A percentile compares a stretch with the other conserved stretches of the same genome.
Evolutionary conservation across 2,329 filamentous ascomycete genomes (phyloP).

Genomic region (Ustulina deusta): DNA sequence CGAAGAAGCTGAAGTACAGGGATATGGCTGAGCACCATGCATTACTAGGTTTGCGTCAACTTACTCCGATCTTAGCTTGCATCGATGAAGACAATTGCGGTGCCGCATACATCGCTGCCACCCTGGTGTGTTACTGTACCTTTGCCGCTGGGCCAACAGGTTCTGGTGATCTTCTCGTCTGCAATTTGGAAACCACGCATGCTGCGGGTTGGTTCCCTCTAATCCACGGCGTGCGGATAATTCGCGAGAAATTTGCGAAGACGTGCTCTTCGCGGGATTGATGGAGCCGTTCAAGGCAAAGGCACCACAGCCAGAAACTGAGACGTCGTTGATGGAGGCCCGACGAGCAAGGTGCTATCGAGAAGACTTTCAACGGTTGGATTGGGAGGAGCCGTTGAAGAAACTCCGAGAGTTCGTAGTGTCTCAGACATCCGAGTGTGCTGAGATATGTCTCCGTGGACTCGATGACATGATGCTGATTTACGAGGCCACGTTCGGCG

Average conservation of each 20-base stretch:
- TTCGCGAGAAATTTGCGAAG: conserved; percentile 22
- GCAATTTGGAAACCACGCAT: conserved; percentile 11
- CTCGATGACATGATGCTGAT: conserved; percentile 12
- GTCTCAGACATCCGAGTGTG: not conserved
- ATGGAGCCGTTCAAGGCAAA: conserved; percentile 14
- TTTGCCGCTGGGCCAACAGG: conserved; percentile 19
- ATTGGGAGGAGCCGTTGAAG: conserved; percentile 18
- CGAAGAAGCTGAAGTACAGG: conserved; percentile 2
- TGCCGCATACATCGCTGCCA: conserved; percentile 20
- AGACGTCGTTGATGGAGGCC: not conserved
- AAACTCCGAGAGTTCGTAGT: not conserved
- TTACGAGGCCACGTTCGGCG: conserved; percentile 17
- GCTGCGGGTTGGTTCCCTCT: conserved; percentile 18
- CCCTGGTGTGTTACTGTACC: conserved; percentile 22
- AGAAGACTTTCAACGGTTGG: conserved; percentile 7
- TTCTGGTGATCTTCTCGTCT: conserved; percentile 19
- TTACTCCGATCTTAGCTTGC: not conserved
- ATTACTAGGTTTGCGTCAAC: conserved; percentile 15
- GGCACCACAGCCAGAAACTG: not conserved
- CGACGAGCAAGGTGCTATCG: conserved; percentile 11
- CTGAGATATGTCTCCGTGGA: conserved; percentile 5
- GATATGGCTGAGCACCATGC: conserved; percentile 13
- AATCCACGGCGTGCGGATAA: conserved; percentile 19
- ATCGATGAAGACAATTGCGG: conserved; percentile 20
- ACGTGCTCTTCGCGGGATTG: conserved; percentile 17